Conservation (phyloP, 75 land plant genomes). For the Picea sitchensis region DNA sequence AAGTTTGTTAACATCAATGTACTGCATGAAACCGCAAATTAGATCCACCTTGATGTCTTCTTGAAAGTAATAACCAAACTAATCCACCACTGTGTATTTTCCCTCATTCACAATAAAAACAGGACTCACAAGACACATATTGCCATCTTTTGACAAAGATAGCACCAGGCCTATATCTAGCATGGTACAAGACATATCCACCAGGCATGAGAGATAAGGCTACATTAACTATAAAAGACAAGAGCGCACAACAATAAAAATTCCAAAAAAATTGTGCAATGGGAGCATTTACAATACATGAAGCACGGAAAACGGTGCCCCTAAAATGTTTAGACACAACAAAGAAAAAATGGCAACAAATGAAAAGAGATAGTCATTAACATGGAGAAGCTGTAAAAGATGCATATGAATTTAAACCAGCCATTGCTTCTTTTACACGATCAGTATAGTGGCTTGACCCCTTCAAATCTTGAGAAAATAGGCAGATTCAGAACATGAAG, state of each 20-base stretch:
- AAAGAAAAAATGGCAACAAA: neutral
- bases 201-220: too few relatives aligned
- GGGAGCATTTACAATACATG: too few relatives aligned
- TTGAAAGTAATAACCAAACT: neutral
- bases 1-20: conserved; percentile 77
- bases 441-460: neutral
- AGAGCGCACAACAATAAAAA: too few relatives aligned
- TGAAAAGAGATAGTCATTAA: neutral
- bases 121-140: neutral
- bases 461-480: neutral
- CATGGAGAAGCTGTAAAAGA: neutral
- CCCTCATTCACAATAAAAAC: neutral
- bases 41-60: too few relatives aligned
- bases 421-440: neutral
- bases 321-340: neutral
- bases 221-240: too few relatives aligned
- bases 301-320: neutral
- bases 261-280: too few relatives aligned
- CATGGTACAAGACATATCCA: too few relatives aligned
- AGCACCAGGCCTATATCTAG: too few relatives aligned
- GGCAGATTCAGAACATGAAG: neutral
- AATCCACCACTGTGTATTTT: neutral
- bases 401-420: neutral
- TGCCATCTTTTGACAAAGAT: neutral
- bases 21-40: conserved; percentile 17